Percentiles rank a stretch among this genome's conserved stretches.
Conservation (phyloP, 257 asterid genomes). For the Marsdenia floribunda region DNA sequence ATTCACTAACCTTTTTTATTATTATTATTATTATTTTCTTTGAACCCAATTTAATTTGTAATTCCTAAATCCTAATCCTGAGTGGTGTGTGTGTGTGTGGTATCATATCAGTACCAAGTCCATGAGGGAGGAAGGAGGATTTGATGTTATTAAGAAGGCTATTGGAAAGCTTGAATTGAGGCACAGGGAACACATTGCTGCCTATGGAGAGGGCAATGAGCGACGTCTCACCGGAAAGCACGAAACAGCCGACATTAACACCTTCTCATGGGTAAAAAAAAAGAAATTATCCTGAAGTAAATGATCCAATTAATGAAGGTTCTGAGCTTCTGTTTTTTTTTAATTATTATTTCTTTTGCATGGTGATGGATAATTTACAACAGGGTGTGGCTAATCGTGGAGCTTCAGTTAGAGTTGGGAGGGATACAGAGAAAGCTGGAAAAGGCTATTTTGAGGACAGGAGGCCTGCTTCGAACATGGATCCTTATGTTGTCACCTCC, state of each 20-base stretch:
- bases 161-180: slow-evolving; percentile 23
- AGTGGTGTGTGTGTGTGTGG: neutral
- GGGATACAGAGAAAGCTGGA: slow-evolving; percentile 74
- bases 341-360: too few relatives aligned
- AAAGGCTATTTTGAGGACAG: slow-evolving; percentile 76
- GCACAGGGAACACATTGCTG: slow-evolving; percentile 38
- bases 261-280: slow-evolving; percentile 30
- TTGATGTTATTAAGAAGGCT: slow-evolving; percentile 24
- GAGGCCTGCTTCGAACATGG: slow-evolving; percentile 80
- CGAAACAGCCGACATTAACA: slow-evolving; percentile 33
- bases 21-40: neutral
- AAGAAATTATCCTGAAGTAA: accelerated
- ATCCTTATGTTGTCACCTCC: slow-evolving; percentile 64
- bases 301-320: too few relatives aligned
- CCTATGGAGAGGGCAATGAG: slow-evolving; percentile 40
- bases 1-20: neutral
- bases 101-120: slow-evolving; percentile 26
- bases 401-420: slow-evolving; percentile 71
- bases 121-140: slow-evolving; percentile 32
- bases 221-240: slow-evolving; percentile 36
- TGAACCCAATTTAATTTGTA: neutral
- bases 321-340: too few relatives aligned
- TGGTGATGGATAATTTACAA: neutral
- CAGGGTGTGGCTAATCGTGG: slow-evolving; percentile 88
- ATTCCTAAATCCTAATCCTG: neutral